Evolutionary conservation across 2,329 filamentous ascomycete genomes (phyloP), one percentile per base, ranked within the genome.

Genomic region (Aspergillus tamarii): DNA sequence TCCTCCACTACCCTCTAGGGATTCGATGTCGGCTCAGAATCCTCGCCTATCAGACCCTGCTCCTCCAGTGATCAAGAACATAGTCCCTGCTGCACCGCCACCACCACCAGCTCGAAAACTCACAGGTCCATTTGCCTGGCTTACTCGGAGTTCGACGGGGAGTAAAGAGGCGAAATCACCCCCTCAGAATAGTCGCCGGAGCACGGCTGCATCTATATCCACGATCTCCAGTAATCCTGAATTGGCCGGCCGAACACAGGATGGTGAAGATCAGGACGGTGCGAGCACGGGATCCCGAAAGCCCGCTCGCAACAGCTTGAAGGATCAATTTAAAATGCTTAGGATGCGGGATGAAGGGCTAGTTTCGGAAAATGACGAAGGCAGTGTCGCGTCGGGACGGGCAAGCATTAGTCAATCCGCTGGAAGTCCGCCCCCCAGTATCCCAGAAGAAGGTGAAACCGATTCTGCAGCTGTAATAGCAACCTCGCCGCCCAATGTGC

Each of bases 71-170:
- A 77, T 77, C 69, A 76, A 77, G 65, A 72, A 74, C 54, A 67
- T 74, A 45, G 63, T 79, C 60, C 75, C 78, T 45, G 76, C 77
- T 28, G 76, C 81, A 52, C 76, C 80, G 23, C 76, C 78, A 4
- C 72, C 75, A 30, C 76, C 79, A 46, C 75, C 80, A 21, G 72
- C 81, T 69, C 85, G 93, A 73, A 96, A 95, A 77, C 86, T 96
- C 61, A 94, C 92, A 10, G 92, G 92, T 69, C 92, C 91, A n/a
- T 96, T 96, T 72, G 88, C 92, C 45, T 94, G 92, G 89, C 85
- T 96, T 45, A 92, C 92, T 36, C 84, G 92, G 69, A 89, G 85
- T 75, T 87, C 88, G 28, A 79, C 77, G 32, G 77, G 78, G 12
- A 84, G 84, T 41, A 86, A 84, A 74, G 87, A 85, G 59, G 76